Conservation (phyloP, 495 filamentous ascomycete genomes). For the Aspergillus egyptiacus region DNA sequence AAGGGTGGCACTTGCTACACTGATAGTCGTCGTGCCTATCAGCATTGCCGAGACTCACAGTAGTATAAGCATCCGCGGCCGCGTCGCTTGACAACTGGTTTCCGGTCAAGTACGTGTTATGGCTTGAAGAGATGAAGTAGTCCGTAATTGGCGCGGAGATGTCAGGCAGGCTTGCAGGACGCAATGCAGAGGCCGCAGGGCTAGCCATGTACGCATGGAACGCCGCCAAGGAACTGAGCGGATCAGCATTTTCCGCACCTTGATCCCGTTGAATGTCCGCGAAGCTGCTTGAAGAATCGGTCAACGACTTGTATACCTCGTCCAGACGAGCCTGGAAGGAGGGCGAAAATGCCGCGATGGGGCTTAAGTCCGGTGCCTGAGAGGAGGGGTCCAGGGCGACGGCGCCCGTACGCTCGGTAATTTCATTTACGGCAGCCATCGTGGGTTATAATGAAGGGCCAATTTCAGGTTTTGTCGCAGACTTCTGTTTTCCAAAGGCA, state of each 20-base stretch:
- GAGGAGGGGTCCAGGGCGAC: slow-evolving; percentile 9
- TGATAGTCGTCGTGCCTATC: neutral
- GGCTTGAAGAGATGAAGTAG: slow-evolving; percentile 88
- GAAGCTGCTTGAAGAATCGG: slow-evolving; percentile 17
- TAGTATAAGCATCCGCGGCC: slow-evolving; percentile 74
- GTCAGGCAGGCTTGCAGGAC: slow-evolving; percentile 38
- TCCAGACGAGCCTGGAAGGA: slow-evolving; percentile 27
- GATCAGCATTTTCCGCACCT: slow-evolving; percentile 9
- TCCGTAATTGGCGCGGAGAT: slow-evolving; percentile 64
- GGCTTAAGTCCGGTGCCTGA: slow-evolving; percentile 1
- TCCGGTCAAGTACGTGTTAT: slow-evolving; percentile 91
- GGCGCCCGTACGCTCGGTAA: slow-evolving; percentile 13
- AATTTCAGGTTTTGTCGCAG: neutral
- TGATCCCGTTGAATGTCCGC: slow-evolving; percentile 25
- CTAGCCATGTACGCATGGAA: slow-evolving; percentile 60
- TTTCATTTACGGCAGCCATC: slow-evolving; percentile 7
- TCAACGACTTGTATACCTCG: slow-evolving; percentile 28
- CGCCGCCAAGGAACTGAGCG: slow-evolving; percentile 36
- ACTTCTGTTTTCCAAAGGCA: no score
- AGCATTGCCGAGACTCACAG: slow-evolving; percentile 43
- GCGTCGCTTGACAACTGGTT: slow-evolving; percentile 85
- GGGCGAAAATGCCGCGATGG: slow-evolving; percentile 24
- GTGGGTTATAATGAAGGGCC: neutral
- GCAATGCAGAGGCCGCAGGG: slow-evolving; percentile 40
- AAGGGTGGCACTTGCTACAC: no score